Percentiles rank a stretch among this genome's conserved stretches.
These are phyloP conservation scores for Suillus paluster DNA, from an alignment of 768 basidiomycete genomes.

Conservation along the genomic window DNA sequence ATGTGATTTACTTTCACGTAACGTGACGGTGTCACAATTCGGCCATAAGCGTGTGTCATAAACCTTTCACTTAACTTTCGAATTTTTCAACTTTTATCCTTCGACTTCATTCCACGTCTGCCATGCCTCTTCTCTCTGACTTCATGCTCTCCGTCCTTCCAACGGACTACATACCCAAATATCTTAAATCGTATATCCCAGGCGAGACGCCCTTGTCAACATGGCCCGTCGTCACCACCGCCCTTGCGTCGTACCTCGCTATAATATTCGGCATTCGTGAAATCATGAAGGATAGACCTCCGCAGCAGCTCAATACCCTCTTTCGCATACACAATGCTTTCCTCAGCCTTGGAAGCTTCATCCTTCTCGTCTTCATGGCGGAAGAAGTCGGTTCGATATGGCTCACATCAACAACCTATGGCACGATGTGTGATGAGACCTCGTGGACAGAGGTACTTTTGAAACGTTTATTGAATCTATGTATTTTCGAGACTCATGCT, in stretches of 20 bases:
- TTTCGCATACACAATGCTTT: slow-evolving; percentile 93
- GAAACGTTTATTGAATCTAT: slow-evolving; percentile 7
- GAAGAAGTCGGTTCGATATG: slow-evolving; percentile 89
- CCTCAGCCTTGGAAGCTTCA: slow-evolving; percentile 80
- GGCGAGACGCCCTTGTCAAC: slow-evolving; percentile 67
- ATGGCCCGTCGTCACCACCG: slow-evolving; percentile 62
- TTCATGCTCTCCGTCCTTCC: slow-evolving; percentile 64
- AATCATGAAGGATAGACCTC: slow-evolving; percentile 78
- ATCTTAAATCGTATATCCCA: slow-evolving; percentile 53
- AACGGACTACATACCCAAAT: slow-evolving; percentile 41
- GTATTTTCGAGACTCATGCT: slow-evolving; percentile 6
- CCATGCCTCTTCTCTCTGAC: slow-evolving; percentile 78
- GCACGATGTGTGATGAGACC: slow-evolving; percentile 72
- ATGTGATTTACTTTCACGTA: slow-evolving; percentile 2
- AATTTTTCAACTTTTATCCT: slow-evolving; percentile 20
- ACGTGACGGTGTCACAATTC: slow-evolving; percentile 32
- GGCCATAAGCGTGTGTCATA: slow-evolving; percentile 23
- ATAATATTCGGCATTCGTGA: slow-evolving; percentile 85
- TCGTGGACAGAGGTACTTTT: slow-evolving; percentile 88
- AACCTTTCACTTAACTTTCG: slow-evolving; percentile 27
- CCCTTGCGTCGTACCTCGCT: slow-evolving; percentile 82
- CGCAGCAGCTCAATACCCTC: slow-evolving; percentile 76
- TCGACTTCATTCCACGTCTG: slow-evolving; percentile 30
- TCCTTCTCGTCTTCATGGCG: slow-evolving; percentile 86
- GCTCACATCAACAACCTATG: slow-evolving; percentile 71